Base-by-base conservation (phyloP, 257 asterid genomes). In the Asclepias syriaca region DNA sequence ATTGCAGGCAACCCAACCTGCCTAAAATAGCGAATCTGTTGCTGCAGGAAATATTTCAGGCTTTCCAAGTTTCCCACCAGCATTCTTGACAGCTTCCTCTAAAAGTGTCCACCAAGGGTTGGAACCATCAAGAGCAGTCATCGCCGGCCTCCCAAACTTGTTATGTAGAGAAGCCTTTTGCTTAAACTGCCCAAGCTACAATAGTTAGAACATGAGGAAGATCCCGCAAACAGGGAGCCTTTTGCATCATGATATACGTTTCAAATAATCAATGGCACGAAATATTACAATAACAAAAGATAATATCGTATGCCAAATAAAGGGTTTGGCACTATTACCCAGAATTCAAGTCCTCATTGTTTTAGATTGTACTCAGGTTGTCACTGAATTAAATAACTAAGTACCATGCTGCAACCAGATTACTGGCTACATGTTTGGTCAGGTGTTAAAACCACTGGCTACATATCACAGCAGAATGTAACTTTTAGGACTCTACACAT, bases 31-130 rank as follows among this genome's bases (percentile, higher is more conserved):
- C 94, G 92, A 90, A 83, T 94, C 99, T 29, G 98, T 94, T 8
- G 98, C 82, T 55, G 97, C 97, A 70, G 98, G 98, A 78, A 94
- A 91, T 65, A 91, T 94, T 82, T 94, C 98, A 7, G 96, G 97
- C 72, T 86, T 86, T 69, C 77, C 92, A 32, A 90, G 85, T 77
- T 82, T 86, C 39, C 96, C 99, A 40, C 83, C 81, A 43, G 90
- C 97, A 16, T 72, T 81, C 80, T 71, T 77, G 71, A 94, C 53
- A 32, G 97, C 96, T 34, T 85, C 85, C 75, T 92, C 91, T 61
- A 95, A 60, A 39, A 95, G 85, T 34, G 72, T 77, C 98, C 97
- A 91, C 98, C 99, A 92, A 69, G 96, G 94, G 82, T 92, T 95
- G 39, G 99, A 90, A 79, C 82, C 69, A 77, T 87, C 97, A 46